Percentiles rank a stretch among this genome's conserved stretches.
Conservation (phyloP, 192 early-diverging fungal genomes). For the Coemansia sp. region DNA sequence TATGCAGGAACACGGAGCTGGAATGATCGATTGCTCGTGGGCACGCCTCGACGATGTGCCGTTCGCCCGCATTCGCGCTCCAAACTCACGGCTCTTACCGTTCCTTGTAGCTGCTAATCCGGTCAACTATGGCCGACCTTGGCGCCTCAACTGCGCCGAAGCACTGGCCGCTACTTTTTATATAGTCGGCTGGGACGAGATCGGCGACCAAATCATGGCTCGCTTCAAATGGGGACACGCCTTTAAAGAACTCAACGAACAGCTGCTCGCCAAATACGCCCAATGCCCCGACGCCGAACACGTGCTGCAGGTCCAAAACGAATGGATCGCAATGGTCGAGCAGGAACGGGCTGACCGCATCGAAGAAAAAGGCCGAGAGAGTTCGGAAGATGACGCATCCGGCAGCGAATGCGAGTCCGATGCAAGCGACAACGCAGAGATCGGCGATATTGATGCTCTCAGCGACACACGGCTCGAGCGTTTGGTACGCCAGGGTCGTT, state of each 20-base stretch:
- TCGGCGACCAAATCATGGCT: conserved; percentile 73
- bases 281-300: conserved; percentile 72
- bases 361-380: conserved; percentile 20
- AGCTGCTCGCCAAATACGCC: conserved; percentile 73
- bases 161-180: conserved; percentile 93
- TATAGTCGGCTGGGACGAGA: conserved; percentile 75
- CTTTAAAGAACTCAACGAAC: conserved; percentile 87
- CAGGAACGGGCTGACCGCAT: conserved; percentile 57
- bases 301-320: conserved; percentile 74
- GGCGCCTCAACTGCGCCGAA: conserved; percentile 96
- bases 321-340: conserved; percentile 77
- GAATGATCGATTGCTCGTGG: conserved; percentile 98
- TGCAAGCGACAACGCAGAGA: conserved; percentile 14
- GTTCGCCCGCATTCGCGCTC: conserved; percentile 80
- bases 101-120: conserved; percentile 95
- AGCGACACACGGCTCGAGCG: conserved; percentile 25
- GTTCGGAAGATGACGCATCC: conserved; percentile 15
- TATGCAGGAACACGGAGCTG: conserved; percentile 74
- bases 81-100: conserved; percentile 88
- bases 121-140: conserved; percentile 96
- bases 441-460: conserved; percentile 8
- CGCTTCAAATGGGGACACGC: conserved; percentile 97
- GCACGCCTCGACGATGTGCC: conserved; percentile 92
- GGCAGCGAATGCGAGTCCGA: conserved; percentile 18
- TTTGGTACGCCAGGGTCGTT: conserved; percentile 40